Evolutionary conservation across 1,284 basidiomycete species (phyloP), one percentile per base, ranked within the genome.

Genomic region (Coniferiporia weirii): DNA sequence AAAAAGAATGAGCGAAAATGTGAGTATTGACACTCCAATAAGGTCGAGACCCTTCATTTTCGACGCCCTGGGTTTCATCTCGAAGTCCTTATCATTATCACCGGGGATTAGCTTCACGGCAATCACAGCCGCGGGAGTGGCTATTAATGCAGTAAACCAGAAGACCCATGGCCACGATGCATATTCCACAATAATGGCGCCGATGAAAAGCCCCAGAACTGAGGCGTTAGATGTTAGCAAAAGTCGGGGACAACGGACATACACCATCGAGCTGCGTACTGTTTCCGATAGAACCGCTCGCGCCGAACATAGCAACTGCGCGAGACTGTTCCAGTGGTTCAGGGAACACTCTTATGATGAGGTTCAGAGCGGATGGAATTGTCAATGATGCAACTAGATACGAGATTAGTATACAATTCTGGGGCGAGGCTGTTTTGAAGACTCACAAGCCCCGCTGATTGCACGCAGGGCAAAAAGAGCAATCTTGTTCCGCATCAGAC

Each of bases 341-440:
- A 1, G 76, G 73, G 64, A 80, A 80, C 52, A 77, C 66, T 35
- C 71, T 72, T 12, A 80, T 76, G 27, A 81, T 70, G 17, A 81
- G 72, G 22, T 73, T 69, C 17, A 81, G 65, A 4, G 79, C 75
- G 8, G 55, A 56, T 13, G 55, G 45, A 49, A 56, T 56, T 56
- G 55, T 56, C 46, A 56, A 20, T 22, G 45, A n/a, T 4, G 34
- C 34, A 40, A 52, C 51, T 52, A 57, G 10, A 27, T 19, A 17
- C 40, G 34, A 59, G 44, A 45, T 44, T 56, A 47, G 22, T 22
- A 20, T 43, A 43, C 36, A n/a, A 15, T 13, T 17, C 48, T 61
- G 27, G 13, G 12, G 52, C 4, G 43, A 35, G 44, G 19, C 35
- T 48, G 20, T 32, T n/a, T 17, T 35, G 38, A 19, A 46, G 17